These are phyloP conservation scores for Heterobasidion occidentale DNA, from an alignment of 1,284 basidiomycete species.

Conservation along the genomic window DNA sequence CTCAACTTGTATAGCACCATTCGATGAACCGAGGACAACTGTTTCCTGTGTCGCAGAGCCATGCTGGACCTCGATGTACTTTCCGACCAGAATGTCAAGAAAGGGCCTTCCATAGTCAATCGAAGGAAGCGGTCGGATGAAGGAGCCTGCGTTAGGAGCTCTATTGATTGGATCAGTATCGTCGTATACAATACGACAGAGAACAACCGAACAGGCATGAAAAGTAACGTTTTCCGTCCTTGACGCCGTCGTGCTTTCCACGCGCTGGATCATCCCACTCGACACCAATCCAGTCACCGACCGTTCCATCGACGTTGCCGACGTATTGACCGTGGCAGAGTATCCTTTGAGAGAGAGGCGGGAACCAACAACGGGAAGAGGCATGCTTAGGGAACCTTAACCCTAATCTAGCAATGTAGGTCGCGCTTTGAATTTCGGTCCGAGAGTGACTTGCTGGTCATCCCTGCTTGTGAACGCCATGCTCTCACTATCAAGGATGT, in stretches of 20 bases:
- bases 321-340: conserved; percentile 66
- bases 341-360: conserved; percentile 44
- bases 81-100: conserved; percentile 62
- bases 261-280: conserved; percentile 88
- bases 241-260: conserved; percentile 84
- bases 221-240: conserved; percentile 78
- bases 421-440: neutral
- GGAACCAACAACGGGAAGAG: conserved; percentile 32
- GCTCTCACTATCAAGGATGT: conserved; percentile 33
- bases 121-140: conserved; percentile 52
- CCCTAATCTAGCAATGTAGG: neutral
- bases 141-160: conserved; percentile 56
- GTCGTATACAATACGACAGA: neutral
- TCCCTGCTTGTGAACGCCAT: neutral
- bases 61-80: conserved; percentile 64
- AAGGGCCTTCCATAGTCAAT: conserved; percentile 66
- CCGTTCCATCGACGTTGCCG: conserved; percentile 59
- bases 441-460: neutral
- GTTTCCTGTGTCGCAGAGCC: conserved; percentile 46
- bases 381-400: conserved; percentile 5
- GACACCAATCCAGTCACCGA: conserved; percentile 82
- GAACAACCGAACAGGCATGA: conserved; percentile 52
- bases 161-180: conserved; percentile 23
- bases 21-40: conserved; percentile 75
- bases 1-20: conserved; percentile 79